Base-by-base conservation (phyloP, 2,329 filamentous ascomycete species). In the Phaeosphaeria sp. region DNA sequence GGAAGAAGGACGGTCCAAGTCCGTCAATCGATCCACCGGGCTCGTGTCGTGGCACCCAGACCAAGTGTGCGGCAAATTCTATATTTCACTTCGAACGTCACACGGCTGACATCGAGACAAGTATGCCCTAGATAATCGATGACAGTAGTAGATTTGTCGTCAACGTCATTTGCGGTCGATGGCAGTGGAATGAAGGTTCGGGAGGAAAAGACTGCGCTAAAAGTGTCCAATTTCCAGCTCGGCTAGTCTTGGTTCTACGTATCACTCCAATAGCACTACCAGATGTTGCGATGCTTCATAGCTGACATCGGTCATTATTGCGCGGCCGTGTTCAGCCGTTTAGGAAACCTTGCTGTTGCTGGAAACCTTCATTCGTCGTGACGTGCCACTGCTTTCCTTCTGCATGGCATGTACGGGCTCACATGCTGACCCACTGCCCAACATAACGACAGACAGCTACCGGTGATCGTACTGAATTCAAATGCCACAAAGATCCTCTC, bases 181-280 rank as follows among this genome's bases (percentile, higher is more conserved):
- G 64, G 51, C 66, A 64, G 64, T 65, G 67, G 62, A 73, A 70
- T 71, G 67, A 65, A 69, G 63, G 64, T 65, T 62, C 63, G 65
- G 63, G 60, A 53, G 50, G 62, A 69, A 69, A 68, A 66, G 63
- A 65, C 44, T 66, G 65, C 64, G 66, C 72, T 73, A 74, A 70
- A 61, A 64, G 68, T 61, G 61, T 73, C 64, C 66, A 73, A 75
- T 73, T 73, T 73, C 46, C 72, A 75, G 72, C 71, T 75, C 72
- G 72, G 71, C 67, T 71, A 72, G 64, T 64, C 62, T 67, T 65
- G 59, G 62, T 64, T 65, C 65, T 59, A 60, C 55, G 63, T 63
- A 43, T 42, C 48, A 25, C 48, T 50, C 25, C 36, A 23, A 25
- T 17, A 41, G 36, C 33, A 41, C 42, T 6, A 7, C 9, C 20